Conservation (phyloP, 805 yeast species). For the Candida easanensis region DNA sequence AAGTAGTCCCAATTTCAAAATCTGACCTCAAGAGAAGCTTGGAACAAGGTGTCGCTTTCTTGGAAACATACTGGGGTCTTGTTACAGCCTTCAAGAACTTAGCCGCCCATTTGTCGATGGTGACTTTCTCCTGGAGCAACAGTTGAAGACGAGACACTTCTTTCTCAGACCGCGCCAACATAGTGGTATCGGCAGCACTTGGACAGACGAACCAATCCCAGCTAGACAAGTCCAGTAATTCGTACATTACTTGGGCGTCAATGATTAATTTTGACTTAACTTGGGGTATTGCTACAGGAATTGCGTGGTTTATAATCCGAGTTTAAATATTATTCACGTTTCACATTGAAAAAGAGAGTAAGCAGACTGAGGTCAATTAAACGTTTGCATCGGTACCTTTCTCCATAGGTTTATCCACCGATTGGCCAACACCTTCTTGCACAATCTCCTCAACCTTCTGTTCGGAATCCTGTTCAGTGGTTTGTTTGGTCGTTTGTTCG, state of each 20-base stretch:
- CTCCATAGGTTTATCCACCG: no score
- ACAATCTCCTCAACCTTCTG: background rate
- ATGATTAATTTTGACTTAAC: no score
- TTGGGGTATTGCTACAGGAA: no score
- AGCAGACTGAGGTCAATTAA: no score
- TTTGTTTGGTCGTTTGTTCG: no score
- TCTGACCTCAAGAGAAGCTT: background rate
- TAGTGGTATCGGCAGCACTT: background rate
- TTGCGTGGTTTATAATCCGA: no score
- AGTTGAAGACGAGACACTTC: constrained; percentile 1
- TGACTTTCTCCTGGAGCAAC: constrained; percentile 5
- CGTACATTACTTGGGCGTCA: background rate
- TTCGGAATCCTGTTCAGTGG: no score
- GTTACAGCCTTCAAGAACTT: constrained; percentile 7
- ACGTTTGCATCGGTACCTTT: no score
- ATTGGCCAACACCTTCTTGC: no score
- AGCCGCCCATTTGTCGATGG: constrained; percentile 13
- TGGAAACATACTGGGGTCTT: background rate
- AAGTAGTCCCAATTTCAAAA: background rate
- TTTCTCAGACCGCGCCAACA: constrained; percentile 3
- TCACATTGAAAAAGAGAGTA: no score
- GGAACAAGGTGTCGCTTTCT: background rate
- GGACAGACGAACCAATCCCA: background rate
- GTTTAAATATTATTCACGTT: no score
- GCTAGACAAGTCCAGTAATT: background rate